Conservation (phyloP, 2,329 filamentous ascomycete species). For the Elsinoe fawcettii region DNA sequence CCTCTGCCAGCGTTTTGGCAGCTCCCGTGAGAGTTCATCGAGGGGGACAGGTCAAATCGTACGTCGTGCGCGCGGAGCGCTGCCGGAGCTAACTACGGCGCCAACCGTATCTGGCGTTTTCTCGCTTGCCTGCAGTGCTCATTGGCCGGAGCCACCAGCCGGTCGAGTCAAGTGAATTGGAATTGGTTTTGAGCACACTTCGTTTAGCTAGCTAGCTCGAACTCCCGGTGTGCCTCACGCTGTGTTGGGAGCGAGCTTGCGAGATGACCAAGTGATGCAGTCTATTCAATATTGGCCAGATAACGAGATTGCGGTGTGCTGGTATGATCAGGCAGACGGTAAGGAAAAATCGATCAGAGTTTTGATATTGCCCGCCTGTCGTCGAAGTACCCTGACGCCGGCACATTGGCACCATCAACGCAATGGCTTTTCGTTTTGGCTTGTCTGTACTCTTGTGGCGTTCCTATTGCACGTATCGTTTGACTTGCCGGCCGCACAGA, state of each 20-base stretch:
- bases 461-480: constrained; percentile 5
- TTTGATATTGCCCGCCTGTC: constrained; percentile 9
- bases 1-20: neutral
- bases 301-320: neutral
- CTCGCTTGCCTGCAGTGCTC: neutral
- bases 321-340: neutral
- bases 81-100: constrained; percentile 9
- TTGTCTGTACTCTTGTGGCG: constrained; percentile 6
- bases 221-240: constrained; percentile 4
- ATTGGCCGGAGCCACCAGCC: neutral
- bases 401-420: constrained; percentile 12
- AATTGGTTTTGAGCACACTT: constrained; percentile 11
- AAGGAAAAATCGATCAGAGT: neutral
- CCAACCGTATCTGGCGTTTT: constrained; percentile 10
- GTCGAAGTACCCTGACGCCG: constrained; percentile 10
- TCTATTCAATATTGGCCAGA: neutral
- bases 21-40: neutral
- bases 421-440: constrained; percentile 7
- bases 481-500: constrained; percentile 9
- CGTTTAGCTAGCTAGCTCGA: constrained; percentile 9
- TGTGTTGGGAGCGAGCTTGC: constrained; percentile 1
- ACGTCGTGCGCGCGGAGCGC: neutral
- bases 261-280: constrained; percentile 1
- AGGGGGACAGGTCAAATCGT: neutral
- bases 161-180: constrained; percentile 12